A percentile compares a stretch with the other conserved stretches of the same genome.
Conservation (phyloP, 75 land plant species). For the Chamaecyparis obtusa region DNA sequence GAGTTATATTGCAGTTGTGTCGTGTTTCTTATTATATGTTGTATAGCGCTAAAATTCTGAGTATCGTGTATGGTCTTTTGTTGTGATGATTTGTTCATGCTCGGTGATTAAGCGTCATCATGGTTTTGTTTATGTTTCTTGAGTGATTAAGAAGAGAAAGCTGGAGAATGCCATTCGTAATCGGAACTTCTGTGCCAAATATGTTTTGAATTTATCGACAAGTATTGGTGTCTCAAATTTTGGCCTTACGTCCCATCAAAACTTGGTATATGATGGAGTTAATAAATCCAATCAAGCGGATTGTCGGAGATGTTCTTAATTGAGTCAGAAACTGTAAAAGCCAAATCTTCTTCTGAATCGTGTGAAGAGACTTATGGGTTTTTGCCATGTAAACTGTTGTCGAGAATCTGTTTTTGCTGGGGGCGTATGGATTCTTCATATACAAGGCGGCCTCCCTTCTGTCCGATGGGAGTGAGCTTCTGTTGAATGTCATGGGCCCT, state of each 20-base stretch:
- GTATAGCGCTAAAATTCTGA: too few relatives aligned
- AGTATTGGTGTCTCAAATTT: too few relatives aligned
- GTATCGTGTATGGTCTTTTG: too few relatives aligned
- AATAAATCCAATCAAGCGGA: background rate
- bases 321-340: background rate
- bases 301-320: background rate
- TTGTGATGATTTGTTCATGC: too few relatives aligned
- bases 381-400: slow-evolving; percentile 61
- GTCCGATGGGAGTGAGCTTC: slow-evolving; percentile 71
- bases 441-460: slow-evolving; percentile 61
- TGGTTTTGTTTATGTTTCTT: too few relatives aligned
- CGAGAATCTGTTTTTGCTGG: slow-evolving; percentile 62
- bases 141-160: too few relatives aligned
- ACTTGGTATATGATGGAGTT: background rate
- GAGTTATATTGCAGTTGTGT: too few relatives aligned
- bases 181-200: too few relatives aligned
- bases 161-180: too few relatives aligned
- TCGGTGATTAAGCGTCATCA: too few relatives aligned
- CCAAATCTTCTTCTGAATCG: background rate
- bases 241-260: background rate
- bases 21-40: too few relatives aligned
- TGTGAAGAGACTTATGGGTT: slow-evolving; percentile 82
- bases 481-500: slow-evolving; percentile 60
- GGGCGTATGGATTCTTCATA: slow-evolving; percentile 64
- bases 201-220: too few relatives aligned